Evolutionary conservation across 2,329 filamentous ascomycete species (phyloP), one percentile per base, ranked within the genome.

Genomic region (Aspergillus brunneoviolaceus): DNA sequence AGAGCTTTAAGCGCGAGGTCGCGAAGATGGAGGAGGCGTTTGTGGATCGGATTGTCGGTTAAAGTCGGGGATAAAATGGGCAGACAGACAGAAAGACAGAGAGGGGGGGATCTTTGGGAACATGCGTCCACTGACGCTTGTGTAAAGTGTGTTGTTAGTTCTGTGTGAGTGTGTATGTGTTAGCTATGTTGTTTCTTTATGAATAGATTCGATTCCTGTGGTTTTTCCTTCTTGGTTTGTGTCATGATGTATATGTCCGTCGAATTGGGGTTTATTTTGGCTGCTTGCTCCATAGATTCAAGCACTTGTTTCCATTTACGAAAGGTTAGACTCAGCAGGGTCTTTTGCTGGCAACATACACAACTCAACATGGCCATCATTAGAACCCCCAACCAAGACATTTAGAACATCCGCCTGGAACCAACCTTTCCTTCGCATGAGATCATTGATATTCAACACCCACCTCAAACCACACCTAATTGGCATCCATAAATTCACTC

Each of bases 1-100:
- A 96, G 80, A 83, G 82, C 21, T 98, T 98, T 78, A 96, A 93
- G 85, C 84, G 85, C 70, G 91, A 96, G 82, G 93, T 98, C 54
- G 87, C 90, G 68, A 87, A 86, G 80, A 77, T 97, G 77, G 94
- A 97, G 85, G 89, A 87, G 78, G 83, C 83, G 27, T 98, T 96
- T 86, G 91, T 97, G 39, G 89, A 96, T 73, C 91, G 88, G 80
- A 87, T 96, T 69, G 74, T 79, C 58, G 76, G 76, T 67, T 79
- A 72, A 57, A 64, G 62, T 51, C 49, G 27, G 27, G 21, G 31
- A 10, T 14, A 21, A 33, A 19, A 35, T 51, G 33, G 52, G 19
- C 23, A 23, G 23, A 23, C 23, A 23, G 23, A 23, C 23, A 23
- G 23, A 23, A 23, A 23, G 23, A 23, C 23, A 23, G 33, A 35